Evolutionary conservation across 169 alveolate genomes (phyloP), one percentile per base, ranked within the genome.

Genomic region (Eimeria brunetti): DNA sequence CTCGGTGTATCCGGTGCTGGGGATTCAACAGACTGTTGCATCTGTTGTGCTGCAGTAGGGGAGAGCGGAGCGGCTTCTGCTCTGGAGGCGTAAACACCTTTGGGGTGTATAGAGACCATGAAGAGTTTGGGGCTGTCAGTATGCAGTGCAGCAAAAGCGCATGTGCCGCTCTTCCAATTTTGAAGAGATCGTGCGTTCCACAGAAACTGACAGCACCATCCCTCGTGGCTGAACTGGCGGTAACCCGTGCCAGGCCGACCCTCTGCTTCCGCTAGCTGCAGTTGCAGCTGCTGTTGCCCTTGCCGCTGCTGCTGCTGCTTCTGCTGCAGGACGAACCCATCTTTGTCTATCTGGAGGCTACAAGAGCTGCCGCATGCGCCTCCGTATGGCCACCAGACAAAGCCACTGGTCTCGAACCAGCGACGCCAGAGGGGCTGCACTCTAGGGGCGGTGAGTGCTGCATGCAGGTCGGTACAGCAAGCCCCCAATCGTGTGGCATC

Each of bases 371-470:
- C 81, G 92, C 92, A 86, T 20, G 71, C 92, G 4, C 92, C 92
- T 58, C 92, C 92, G 81, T 86, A 86, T 33, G 92, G 92, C 92
- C 92, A 86, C 81, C 81, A 86, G 49, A 86, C 92, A 62, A 86
- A 86, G 33, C 92, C 92, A 67, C 92, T 86, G 36, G 81, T 51
- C 60, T 86, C 81, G 22, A 86, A 86, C 92, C 92, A 86, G 49
- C 41, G 83, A 44, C 92, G 92, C 92, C 92, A 86, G 30, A 86
- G 81, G 18, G 92, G 92, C 92, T 86, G 81, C 46, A 86, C 81
- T 38, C 92, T 60, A 14, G 92, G 92, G 83, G 92, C 73, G 24
- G 62, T 58, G 46, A 86, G 92, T 0, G 92, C 92, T 27, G 92
- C 67, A 24, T 62, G 92, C 80, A 86, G 49, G 58, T 86, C 92